Percentiles rank a stretch among this genome's conserved stretches.
These are phyloP conservation scores for Colletotrichum truncatum DNA, from an alignment of 2,329 filamentous ascomycete species.

Conservation along the genomic window DNA sequence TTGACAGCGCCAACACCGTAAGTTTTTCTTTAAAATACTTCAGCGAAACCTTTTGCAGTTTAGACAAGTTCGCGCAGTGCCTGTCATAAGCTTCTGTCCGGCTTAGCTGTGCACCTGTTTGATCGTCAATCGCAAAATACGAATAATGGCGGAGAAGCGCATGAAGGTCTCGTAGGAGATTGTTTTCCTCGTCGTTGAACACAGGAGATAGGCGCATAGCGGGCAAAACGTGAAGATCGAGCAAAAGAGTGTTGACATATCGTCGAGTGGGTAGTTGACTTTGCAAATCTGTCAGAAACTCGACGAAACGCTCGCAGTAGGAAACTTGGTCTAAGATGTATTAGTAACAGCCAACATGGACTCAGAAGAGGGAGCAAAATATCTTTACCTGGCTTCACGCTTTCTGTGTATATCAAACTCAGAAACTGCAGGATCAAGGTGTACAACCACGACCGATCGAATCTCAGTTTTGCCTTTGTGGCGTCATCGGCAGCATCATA, in stretches of 20 bases:
- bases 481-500: slow-evolving; percentile 87
- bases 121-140: slow-evolving; percentile 90
- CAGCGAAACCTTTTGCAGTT: slow-evolving; percentile 79
- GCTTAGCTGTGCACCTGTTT: slow-evolving; percentile 81
- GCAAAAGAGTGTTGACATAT: slow-evolving; percentile 89
- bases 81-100: slow-evolving; percentile 78
- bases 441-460: slow-evolving; percentile 95
- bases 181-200: slow-evolving; percentile 78
- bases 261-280: slow-evolving; percentile 93
- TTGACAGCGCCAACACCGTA: slow-evolving; percentile 89
- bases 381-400: slow-evolving; percentile 54
- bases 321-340: slow-evolving; percentile 66
- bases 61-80: slow-evolving; percentile 81
- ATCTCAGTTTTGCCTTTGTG: slow-evolving; percentile 81
- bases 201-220: slow-evolving; percentile 81
- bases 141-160: slow-evolving; percentile 86
- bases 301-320: slow-evolving; percentile 93
- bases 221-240: slow-evolving; percentile 85
- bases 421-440: slow-evolving; percentile 86
- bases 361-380: neutral
- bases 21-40: slow-evolving; percentile 90
- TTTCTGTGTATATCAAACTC: slow-evolving; percentile 71
- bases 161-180: slow-evolving; percentile 82
- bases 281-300: slow-evolving; percentile 88
- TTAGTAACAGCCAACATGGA: slow-evolving; percentile 36